Base-by-base conservation (phyloP, 371 early-diverging fungal genomes). In the Mortierella sp. region DNA sequence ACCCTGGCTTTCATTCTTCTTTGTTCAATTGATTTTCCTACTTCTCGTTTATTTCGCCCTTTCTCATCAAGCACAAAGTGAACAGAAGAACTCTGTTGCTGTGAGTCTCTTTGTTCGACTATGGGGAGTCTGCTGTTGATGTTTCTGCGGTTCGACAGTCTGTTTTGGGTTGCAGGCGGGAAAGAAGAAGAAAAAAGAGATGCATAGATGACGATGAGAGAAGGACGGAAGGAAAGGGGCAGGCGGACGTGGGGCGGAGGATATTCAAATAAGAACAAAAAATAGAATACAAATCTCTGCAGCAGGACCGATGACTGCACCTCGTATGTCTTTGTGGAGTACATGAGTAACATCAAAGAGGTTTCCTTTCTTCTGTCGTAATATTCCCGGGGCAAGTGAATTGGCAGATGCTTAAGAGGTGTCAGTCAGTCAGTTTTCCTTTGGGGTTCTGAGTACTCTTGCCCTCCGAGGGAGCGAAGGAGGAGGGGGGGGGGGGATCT, bases 211-310 rank as follows among this genome's bases (percentile, higher is more conserved):
- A 61, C 61, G 61, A 61, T 37, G 31, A 19, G 48, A n/a, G n/a
- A 22, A 48, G 48, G n/a, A n/a, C 7, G n/a, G 47, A 14, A 9
- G 55, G 55, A 14, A 14, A 29, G 26, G 2, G 22, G n/a, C n/a
- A n/a, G 37, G 52, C 24, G 61, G 37, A 61, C 61, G 61, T 31
- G 61, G 58, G 58, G 61, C 39, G 61, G 61, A 61, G 39, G 61
- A 61, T 4, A 61, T 52, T 50, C 26, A 9, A 14, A 10, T 9
- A n/a, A n/a, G n/a, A 4, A 47, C 61, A 61, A 61, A 61, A 61
- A 61, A 61, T 61, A 61, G 61, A 61, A 61, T 61, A 61, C n/a
- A n/a, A n/a, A n/a, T n/a, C 61, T 61, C 61, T 61, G 61, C 61
- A 39, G 61, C 61, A 26, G 22, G 61, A 34, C 37, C 45, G 48